Evolutionary conservation across 495 filamentous ascomycete genomes (phyloP).

Genomic region (Margaritispora aquatica): DNA sequence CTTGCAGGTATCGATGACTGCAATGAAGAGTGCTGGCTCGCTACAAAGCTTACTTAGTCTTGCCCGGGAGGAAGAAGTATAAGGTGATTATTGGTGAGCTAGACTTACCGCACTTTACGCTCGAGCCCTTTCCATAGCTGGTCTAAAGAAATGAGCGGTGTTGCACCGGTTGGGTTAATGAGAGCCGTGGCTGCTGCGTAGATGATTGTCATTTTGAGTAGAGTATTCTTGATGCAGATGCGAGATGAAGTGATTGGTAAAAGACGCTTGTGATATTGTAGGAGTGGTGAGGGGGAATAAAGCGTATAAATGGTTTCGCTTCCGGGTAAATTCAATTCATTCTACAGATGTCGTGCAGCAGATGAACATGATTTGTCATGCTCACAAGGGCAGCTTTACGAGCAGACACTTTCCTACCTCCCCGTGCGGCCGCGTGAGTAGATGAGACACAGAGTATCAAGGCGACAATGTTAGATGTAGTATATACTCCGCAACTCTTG

Average conservation of each 20-base stretch:
- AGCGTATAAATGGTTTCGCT: too few relatives aligned
- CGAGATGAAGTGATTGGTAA: not conserved
- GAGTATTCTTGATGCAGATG: not conserved
- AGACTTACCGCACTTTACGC: constrained; percentile 34
- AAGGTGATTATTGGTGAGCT: not conserved
- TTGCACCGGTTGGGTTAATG: constrained; percentile 40
- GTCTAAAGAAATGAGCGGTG: constrained; percentile 33
- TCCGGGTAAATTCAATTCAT: too few relatives aligned
- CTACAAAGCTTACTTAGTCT: constrained; percentile 7
- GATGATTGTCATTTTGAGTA: constrained; percentile 27
- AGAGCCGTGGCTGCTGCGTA: constrained; percentile 43
- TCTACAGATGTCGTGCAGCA: too few relatives aligned
- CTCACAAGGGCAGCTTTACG: too few relatives aligned
- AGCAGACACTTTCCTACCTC: too few relatives aligned
- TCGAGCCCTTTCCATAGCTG: constrained; percentile 48
- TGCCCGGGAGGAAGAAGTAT: not conserved
- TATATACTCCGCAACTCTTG: too few relatives aligned
- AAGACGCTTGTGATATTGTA: not conserved
- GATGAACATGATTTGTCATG: too few relatives aligned
- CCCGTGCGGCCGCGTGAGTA: too few relatives aligned
- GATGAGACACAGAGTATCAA: too few relatives aligned
- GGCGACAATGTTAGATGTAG: too few relatives aligned
- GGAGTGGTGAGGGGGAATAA: not conserved
- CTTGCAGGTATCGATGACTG: constrained; percentile 37
- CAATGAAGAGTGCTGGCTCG: constrained; percentile 44